Conservation (phyloP, 768 basidiomycete genomes). For the Lactarius akahatsu region DNA sequence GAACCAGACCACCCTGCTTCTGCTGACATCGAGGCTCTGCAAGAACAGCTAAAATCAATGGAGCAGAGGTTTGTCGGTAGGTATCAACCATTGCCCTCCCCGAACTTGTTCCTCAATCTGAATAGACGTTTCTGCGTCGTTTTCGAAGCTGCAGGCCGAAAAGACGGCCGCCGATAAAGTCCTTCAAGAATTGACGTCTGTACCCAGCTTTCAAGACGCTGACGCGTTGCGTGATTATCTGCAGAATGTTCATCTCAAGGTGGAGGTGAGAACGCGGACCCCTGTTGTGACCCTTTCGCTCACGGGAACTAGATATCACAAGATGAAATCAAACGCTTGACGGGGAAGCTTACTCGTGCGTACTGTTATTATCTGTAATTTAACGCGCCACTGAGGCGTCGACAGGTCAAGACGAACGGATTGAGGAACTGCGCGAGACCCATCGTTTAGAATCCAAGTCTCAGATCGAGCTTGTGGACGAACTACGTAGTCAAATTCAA, state of each 20-base stretch:
- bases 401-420: slow-evolving; percentile 78
- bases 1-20: slow-evolving; percentile 21
- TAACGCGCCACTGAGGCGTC: slow-evolving; percentile 16
- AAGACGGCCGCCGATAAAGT: slow-evolving; percentile 65
- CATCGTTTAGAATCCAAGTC: slow-evolving; percentile 81
- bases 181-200: slow-evolving; percentile 67
- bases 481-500: slow-evolving; percentile 61
- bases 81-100: slow-evolving; percentile 12
- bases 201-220: slow-evolving; percentile 63
- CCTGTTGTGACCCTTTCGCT: not conserved
- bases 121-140: slow-evolving; percentile 74
- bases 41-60: slow-evolving; percentile 63
- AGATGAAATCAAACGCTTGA: slow-evolving; percentile 77
- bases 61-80: slow-evolving; percentile 78
- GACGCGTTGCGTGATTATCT: slow-evolving; percentile 74
- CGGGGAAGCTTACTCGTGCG: slow-evolving; percentile 70
- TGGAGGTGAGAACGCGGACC: slow-evolving; percentile 53
- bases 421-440: slow-evolving; percentile 82
- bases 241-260: slow-evolving; percentile 60
- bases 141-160: slow-evolving; percentile 72
- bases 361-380: not conserved
- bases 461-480: slow-evolving; percentile 70
- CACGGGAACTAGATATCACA: slow-evolving; percentile 52
- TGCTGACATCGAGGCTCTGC: slow-evolving; percentile 54
- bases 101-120: not conserved